Base-by-base conservation (phyloP, 176 grass and related monocot genomes). In the Zoysia japonica region DNA sequence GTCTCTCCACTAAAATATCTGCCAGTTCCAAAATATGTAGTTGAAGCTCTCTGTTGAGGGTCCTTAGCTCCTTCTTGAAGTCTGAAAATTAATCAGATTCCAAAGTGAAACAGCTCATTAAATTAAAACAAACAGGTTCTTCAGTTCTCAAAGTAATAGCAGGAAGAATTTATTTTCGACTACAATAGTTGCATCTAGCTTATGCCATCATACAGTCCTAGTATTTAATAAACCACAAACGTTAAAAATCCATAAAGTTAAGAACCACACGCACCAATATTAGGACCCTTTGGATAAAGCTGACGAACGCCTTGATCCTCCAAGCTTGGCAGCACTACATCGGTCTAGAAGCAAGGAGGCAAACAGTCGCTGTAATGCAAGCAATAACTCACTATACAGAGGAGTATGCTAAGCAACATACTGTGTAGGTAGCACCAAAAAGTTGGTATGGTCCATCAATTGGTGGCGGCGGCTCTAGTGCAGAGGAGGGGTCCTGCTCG, bases 21-120 rank as follows among this genome's bases (percentile, higher is more conserved):
- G 92, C 95, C 74, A 98, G 68, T 81, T 94, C 95, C 84, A 94
- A 70, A 76, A 98, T 93, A 85, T 98, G 95, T 15, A 98, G 87
- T 77, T 98, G 92, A 71, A 98, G 90, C 56, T 98, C 92, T 80
- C 95, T 89, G 85, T 98, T 98, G 46, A 98, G 84, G 47, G 90
- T 83, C 39, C 71, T 94, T 88, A 98, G 85, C 71, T 94, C 95
- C 85, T 88, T 90, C 46, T 92, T 98, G 48, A 98, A 94, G 40
- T 98, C 90, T 98, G 77, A 83, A 81, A 66, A 46, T 83, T 59
- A 80, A 86, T 39, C 52, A 83, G 47, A 53, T 64, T 42, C 15
- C 19, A 74, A 66, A 68, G 20, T 17, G 7, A 70, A 14, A 3
- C 16, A 63, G 3, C 1, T 19, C 1, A 2, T 53, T 69, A 79